Percentiles rank a stretch among this genome's conserved stretches.
phyloP scores from a whole-genome alignment of 495 filamentous ascomycete species.

The Aspergillus nidulans region DNA sequence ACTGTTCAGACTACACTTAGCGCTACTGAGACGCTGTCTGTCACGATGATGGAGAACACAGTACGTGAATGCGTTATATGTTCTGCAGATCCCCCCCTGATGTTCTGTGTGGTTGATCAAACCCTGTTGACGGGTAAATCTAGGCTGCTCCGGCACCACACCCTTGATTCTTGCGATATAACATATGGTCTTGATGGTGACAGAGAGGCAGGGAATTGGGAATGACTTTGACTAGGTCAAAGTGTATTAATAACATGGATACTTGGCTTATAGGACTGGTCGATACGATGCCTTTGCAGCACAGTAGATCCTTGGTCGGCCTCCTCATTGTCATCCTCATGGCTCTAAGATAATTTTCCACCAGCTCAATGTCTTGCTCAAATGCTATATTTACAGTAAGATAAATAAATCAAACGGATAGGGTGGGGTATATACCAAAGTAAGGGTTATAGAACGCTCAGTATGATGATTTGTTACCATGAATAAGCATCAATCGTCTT shows the following conservation, averaged over 20 bases:
- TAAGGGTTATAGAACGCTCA: neutral
- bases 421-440: neutral
- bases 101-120: neutral
- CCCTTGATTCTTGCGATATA: conserved; percentile 27
- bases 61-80: conserved; percentile 40
- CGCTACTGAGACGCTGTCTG: conserved; percentile 51
- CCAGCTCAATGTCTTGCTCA: neutral
- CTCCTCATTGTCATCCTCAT: neutral
- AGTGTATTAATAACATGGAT: too few relatives aligned
- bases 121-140: neutral
- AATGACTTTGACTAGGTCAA: too few relatives aligned
- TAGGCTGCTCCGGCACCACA: conserved; percentile 36
- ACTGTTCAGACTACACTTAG: conserved; percentile 60
- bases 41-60: conserved; percentile 57
- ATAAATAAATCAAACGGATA: neutral
- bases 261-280: too few relatives aligned
- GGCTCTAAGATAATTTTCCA: neutral
- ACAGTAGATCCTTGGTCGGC: neutral
- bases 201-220: too few relatives aligned
- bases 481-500: neutral
- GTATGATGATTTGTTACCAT: conserved; percentile 8
- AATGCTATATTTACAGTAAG: conserved; percentile 7
- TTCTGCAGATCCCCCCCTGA: neutral
- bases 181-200: conserved; percentile 30
- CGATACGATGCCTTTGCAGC: too few relatives aligned